Conservation (phyloP, 768 basidiomycete species). For the Mycena vitilis region DNA sequence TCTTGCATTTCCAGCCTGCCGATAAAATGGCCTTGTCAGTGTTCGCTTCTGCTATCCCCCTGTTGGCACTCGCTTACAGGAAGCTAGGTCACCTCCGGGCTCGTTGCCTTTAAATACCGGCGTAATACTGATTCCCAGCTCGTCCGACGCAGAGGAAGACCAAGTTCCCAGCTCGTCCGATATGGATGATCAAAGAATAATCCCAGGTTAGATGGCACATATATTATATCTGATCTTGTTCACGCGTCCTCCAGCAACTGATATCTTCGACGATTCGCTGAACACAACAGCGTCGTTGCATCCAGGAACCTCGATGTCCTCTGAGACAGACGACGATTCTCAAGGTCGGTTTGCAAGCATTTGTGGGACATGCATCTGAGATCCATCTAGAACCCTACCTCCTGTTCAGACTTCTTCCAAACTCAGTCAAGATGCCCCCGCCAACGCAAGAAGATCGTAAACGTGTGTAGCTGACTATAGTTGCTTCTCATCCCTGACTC, state of each 20-base stretch:
- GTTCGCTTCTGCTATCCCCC: neutral
- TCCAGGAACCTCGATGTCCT: slow-evolving; percentile 5
- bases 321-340: slow-evolving; percentile 27
- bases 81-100: slow-evolving; percentile 2
- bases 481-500: neutral
- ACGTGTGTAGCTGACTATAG: slow-evolving; percentile 5
- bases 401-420: neutral
- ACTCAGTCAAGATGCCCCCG: neutral
- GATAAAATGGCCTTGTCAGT: neutral
- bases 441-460: slow-evolving; percentile 19
- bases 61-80: neutral
- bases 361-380: neutral
- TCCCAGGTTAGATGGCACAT: neutral
- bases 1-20: too few species aligned
- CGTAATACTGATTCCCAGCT: slow-evolving; percentile 27
- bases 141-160: slow-evolving; percentile 30
- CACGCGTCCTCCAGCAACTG: neutral
- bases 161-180: slow-evolving; percentile 32
- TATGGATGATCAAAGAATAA: slow-evolving; percentile 10
- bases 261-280: neutral
- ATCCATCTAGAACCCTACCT: slow-evolving; percentile 1
- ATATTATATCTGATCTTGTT: neutral
- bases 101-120: slow-evolving; percentile 4
- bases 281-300: neutral
- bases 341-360: slow-evolving; percentile 15